These are phyloP conservation scores for Mycena filopes DNA, from an alignment of 768 basidiomycete genomes.

Conservation along the genomic window DNA sequence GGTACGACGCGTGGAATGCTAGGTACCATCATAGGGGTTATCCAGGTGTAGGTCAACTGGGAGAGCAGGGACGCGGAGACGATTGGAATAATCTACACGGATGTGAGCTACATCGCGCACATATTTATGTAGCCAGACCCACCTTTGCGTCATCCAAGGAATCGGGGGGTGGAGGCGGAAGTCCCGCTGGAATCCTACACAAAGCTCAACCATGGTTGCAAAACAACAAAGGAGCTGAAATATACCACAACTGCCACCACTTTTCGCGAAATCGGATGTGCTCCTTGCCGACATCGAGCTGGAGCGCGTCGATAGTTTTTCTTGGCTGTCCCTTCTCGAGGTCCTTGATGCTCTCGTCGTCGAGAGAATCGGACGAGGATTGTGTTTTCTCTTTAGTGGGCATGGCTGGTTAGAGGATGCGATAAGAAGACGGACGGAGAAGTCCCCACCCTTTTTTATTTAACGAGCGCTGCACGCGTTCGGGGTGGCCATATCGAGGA, in stretches of 20 bases:
- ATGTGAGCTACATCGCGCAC: background rate
- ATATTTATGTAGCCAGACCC: slow-evolving; percentile 39
- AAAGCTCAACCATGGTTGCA: background rate
- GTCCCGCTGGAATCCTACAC: slow-evolving; percentile 66
- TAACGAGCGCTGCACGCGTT: slow-evolving; percentile 3
- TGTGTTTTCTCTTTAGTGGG: slow-evolving; percentile 4
- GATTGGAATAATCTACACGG: slow-evolving; percentile 62
- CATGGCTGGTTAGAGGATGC: slow-evolving; percentile 18
- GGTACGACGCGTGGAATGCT: background rate
- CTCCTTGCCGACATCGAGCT: slow-evolving; percentile 54
- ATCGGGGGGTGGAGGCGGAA: slow-evolving; percentile 65
- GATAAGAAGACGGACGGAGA: background rate
- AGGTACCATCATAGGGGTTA: slow-evolving; percentile 66
- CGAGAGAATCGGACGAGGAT: background rate
- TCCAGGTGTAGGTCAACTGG: slow-evolving; percentile 72
- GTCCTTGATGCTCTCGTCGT: slow-evolving; percentile 19
- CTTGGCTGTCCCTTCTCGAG: slow-evolving; percentile 23
- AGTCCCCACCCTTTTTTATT: slow-evolving; percentile 8
- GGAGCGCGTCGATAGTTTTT: slow-evolving; percentile 38
- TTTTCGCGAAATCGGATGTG: slow-evolving; percentile 52
- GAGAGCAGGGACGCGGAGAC: slow-evolving; percentile 67
- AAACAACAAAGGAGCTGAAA: background rate
- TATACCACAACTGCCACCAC: slow-evolving; percentile 70
- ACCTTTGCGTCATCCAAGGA: slow-evolving; percentile 67
- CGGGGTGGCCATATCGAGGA: too few species aligned